Percentiles rank a stretch among this genome's conserved stretches.
phyloP scores from a whole-genome alignment of 75 land plant species.

The Picea glauca region DNA sequence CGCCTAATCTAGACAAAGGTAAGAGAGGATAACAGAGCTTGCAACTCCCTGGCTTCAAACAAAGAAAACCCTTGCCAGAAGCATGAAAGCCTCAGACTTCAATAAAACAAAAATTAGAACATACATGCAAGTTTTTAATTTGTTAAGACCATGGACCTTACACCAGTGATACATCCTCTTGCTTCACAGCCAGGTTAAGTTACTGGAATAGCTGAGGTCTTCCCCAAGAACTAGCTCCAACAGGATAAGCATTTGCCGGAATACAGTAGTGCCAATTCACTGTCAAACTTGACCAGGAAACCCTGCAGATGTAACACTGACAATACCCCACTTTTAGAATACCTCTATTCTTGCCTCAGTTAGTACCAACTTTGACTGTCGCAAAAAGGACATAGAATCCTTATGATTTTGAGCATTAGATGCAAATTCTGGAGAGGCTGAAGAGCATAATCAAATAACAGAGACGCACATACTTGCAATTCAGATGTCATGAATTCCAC shows the following conservation, averaged over 20 bases:
- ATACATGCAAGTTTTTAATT: background rate
- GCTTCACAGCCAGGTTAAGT: background rate
- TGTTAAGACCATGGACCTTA: background rate
- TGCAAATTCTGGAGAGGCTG: constrained; percentile 2
- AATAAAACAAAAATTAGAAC: background rate
- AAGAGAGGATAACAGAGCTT: background rate
- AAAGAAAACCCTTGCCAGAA: background rate
- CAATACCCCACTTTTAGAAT: background rate
- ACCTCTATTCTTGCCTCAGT: background rate
- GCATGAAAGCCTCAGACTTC: too few species aligned
- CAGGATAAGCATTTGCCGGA: background rate
- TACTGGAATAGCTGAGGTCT: background rate
- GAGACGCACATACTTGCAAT: background rate
- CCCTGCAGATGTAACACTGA: background rate
- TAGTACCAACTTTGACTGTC: background rate
- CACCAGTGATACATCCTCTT: background rate
- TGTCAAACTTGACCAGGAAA: background rate
- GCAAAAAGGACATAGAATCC: background rate
- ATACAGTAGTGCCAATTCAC: background rate
- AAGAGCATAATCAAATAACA: background rate
- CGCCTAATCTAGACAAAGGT: background rate
- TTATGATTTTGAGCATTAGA: background rate
- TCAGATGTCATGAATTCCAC: background rate
- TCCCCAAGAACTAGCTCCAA: background rate
- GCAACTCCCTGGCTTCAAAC: background rate